Percentiles rank a stretch among this genome's conserved stretches.
Evolutionary conservation across 164 flowering plant genomes (phyloP).

Genomic region (Echeveria elegans): DNA sequence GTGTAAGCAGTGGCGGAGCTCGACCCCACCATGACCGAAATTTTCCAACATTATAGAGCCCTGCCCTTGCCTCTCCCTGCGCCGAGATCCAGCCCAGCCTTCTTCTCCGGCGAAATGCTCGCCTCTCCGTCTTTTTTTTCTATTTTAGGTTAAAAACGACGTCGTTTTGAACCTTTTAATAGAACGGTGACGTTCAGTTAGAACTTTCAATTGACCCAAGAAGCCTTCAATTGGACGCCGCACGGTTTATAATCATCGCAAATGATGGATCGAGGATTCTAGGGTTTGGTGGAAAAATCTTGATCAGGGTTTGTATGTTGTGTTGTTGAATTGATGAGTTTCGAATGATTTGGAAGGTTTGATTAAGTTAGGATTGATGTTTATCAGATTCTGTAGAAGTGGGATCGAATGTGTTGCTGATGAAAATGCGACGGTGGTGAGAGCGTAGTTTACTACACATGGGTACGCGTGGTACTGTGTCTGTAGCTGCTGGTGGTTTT

Average conservation of each 20-base stretch:
- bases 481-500: conserved; percentile 25
- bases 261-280: conserved; percentile 1
- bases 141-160: no score
- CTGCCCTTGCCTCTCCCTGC: no score
- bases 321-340: conserved; percentile 9
- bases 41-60: no score
- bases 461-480: conserved; percentile 32
- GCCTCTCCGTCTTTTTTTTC: no score
- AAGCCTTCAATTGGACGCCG: conserved; percentile 9
- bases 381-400: conserved; percentile 20
- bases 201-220: background rate
- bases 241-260: background rate
- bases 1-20: no score
- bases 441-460: conserved; percentile 61
- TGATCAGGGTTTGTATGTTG: no score
- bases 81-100: no score
- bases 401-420: conserved; percentile 20
- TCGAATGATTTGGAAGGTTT: conserved; percentile 11
- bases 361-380: conserved; percentile 31
- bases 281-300: conserved; percentile 8
- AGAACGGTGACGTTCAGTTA: no score
- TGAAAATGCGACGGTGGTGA: conserved; percentile 53
- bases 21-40: no score
- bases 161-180: no score
- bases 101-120: no score